Evolutionary conservation across 169 alveolate species (phyloP).

Genomic region (Besnoitia besnoiti): DNA sequence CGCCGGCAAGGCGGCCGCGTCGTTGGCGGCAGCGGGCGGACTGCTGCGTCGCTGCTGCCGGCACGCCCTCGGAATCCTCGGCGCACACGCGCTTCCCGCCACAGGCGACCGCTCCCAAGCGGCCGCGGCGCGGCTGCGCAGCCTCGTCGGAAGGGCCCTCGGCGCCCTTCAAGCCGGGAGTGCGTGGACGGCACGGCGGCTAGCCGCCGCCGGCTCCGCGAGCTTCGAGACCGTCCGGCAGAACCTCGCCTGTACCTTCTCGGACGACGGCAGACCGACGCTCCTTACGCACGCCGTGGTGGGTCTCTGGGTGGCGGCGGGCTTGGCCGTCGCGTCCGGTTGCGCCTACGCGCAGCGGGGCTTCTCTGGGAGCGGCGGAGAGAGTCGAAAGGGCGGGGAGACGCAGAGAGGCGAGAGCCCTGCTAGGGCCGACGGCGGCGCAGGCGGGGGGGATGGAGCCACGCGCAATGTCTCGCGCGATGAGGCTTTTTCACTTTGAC

Average conservation of each 20-base stretch:
- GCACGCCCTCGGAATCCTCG: neutral
- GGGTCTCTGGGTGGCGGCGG: slow-evolving; percentile 29
- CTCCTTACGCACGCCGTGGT: neutral
- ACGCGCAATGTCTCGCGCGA: neutral
- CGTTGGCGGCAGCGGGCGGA: neutral
- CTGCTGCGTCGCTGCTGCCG: neutral
- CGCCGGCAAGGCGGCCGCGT: neutral
- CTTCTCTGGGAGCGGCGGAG: neutral
- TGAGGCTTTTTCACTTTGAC: neutral
- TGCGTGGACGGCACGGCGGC: neutral
- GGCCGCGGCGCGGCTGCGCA: slow-evolving; percentile 31
- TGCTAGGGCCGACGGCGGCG: neutral
- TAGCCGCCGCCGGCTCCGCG: neutral
- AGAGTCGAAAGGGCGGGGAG: neutral
- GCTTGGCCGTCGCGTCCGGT: slow-evolving; percentile 21
- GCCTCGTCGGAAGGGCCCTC: neutral
- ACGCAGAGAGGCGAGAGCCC: neutral
- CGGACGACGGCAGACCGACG: neutral
- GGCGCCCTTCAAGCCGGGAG: neutral
- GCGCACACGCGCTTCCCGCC: neutral
- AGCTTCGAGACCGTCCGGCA: neutral
- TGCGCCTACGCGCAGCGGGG: neutral
- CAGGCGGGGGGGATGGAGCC: neutral
- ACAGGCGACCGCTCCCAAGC: neutral
- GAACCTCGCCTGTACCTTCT: neutral